These are phyloP conservation scores for Flaveria ramosissima DNA, from an alignment of 129 eudicot species.

Conservation along the genomic window DNA sequence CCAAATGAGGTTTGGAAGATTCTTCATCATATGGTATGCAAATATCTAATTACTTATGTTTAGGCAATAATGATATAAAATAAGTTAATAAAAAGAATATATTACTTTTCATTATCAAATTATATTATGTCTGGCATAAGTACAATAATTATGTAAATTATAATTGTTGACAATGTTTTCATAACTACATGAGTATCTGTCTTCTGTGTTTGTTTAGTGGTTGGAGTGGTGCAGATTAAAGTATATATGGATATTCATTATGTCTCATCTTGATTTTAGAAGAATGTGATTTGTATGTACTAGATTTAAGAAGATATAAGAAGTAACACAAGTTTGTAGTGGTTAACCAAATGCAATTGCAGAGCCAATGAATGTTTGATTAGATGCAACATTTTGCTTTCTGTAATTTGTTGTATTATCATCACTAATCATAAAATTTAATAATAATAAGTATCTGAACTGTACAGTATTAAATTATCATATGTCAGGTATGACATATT, in stretches of 20 bases:
- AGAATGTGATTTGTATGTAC: too few species aligned
- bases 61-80: not conserved
- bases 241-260: too few species aligned
- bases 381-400: too few species aligned
- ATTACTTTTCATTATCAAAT: not conserved
- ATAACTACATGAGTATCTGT: slow-evolving; percentile 5
- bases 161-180: not conserved
- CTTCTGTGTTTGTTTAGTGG: not conserved
- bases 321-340: too few species aligned
- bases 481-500: too few species aligned
- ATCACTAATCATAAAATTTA: too few species aligned
- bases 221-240: too few species aligned
- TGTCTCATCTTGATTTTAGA: too few species aligned
- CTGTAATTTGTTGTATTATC: too few species aligned
- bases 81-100: not conserved
- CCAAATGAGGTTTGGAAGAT: slow-evolving; percentile 8
- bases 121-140: not conserved
- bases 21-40: slow-evolving; percentile 23
- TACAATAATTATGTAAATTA: not conserved
- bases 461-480: too few species aligned
- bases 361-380: not conserved
- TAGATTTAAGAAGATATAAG: too few species aligned
- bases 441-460: too few species aligned
- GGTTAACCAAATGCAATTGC: not conserved
- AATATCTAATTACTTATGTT: not conserved